These are phyloP conservation scores for Aspergillus pseudoviridinutans DNA, from an alignment of 2,329 filamentous ascomycete genomes.

Conservation along the genomic window DNA sequence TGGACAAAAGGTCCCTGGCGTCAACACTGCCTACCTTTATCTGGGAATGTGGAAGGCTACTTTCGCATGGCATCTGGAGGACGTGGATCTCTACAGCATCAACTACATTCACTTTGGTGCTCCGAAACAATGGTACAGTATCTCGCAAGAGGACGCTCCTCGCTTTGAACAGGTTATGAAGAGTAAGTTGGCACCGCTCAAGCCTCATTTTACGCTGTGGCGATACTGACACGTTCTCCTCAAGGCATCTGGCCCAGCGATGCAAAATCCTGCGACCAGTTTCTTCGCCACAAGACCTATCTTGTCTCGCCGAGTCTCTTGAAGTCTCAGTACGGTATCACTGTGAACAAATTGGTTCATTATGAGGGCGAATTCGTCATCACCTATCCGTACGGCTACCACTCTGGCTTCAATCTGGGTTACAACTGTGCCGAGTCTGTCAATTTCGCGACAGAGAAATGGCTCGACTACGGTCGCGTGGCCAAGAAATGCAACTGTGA, in stretches of 20 bases:
- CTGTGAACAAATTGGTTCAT: conserved; percentile 91
- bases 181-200: conserved; percentile 40
- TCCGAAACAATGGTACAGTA: conserved; percentile 99
- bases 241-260: conserved; percentile 80
- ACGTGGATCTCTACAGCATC: conserved; percentile 98
- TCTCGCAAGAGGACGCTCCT: conserved; percentile 89
- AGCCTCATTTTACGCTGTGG: not conserved
- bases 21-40: conserved; percentile 97
- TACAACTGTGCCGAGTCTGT: conserved; percentile 99
- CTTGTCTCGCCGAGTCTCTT: conserved; percentile 88
- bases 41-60: conserved; percentile 99
- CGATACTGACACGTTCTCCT: conserved; percentile 9
- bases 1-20: conserved; percentile 91
- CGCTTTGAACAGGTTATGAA: conserved; percentile 95
- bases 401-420: conserved; percentile 94
- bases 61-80: conserved; percentile 97
- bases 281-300: conserved; percentile 95
- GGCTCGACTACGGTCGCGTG: conserved; percentile 91
- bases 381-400: conserved; percentile 96
- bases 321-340: conserved; percentile 85
- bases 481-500: conserved; percentile 97
- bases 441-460: conserved; percentile 93
- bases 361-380: conserved; percentile 98
- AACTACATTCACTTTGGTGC: conserved; percentile 99
- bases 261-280: conserved; percentile 92